Evolutionary conservation across 108 stramenopile species (phyloP).

Genomic region (Skeletonema menzelii): DNA sequence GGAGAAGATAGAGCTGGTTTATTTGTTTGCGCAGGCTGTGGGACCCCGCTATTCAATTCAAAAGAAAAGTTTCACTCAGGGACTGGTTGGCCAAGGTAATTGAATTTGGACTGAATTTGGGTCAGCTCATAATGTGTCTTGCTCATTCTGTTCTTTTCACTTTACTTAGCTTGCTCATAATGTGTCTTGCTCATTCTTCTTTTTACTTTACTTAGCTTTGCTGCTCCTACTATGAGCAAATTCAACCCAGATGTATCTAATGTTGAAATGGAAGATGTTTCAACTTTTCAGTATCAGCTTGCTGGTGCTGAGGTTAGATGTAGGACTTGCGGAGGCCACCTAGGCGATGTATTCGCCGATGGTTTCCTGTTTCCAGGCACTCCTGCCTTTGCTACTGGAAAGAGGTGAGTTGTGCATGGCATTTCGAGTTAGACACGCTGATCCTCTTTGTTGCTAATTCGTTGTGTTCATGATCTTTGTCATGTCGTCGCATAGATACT

Average conservation of each 20-base stretch:
- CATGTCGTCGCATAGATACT: slow-evolving; percentile 28
- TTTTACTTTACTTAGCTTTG: too few species aligned
- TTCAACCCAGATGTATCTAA: slow-evolving; percentile 27
- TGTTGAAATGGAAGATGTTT: slow-evolving; percentile 78
- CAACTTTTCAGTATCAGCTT: slow-evolving; percentile 54
- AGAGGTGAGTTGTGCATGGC: slow-evolving; percentile 22
- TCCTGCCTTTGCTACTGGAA: slow-evolving; percentile 61
- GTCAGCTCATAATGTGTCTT: not conserved
- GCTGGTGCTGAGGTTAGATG: slow-evolving; percentile 84
- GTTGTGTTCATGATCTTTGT: not conserved
- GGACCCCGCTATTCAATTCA: slow-evolving; percentile 77
- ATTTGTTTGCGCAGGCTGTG: slow-evolving; percentile 82
- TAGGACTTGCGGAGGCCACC: slow-evolving; percentile 82
- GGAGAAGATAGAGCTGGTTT: slow-evolving; percentile 65
- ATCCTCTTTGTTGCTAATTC: not conserved
- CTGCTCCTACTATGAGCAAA: slow-evolving; percentile 27
- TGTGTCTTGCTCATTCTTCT: not conserved
- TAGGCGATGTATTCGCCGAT: slow-evolving; percentile 89
- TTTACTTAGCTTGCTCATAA: not conserved
- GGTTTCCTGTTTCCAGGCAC: slow-evolving; percentile 76
- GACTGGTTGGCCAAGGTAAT: not conserved
- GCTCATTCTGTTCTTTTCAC: not conserved
- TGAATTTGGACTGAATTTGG: not conserved
- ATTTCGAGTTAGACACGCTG: not conserved
- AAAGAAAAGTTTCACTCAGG: slow-evolving; percentile 55